phyloP scores from a whole-genome alignment of 495 filamentous ascomycete genomes.

The Hypoxylon fragiforme region DNA sequence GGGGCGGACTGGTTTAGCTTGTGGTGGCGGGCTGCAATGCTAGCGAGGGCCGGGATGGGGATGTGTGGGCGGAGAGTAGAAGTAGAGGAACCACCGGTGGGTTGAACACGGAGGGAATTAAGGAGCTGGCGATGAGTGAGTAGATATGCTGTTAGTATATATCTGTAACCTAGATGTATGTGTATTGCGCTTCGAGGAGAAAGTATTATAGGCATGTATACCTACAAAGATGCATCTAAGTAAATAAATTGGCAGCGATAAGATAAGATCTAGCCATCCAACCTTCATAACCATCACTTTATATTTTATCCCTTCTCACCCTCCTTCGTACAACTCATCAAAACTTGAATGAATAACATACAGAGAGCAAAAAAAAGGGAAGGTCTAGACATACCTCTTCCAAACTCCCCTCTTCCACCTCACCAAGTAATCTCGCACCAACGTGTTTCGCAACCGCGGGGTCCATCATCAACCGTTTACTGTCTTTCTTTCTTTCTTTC shows the following conservation, averaged over 20 bases:
- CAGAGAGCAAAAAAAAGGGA: too few species aligned
- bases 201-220: too few species aligned
- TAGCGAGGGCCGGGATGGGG: slow-evolving; percentile 47
- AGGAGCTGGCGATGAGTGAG: slow-evolving; percentile 40
- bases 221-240: too few species aligned
- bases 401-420: slow-evolving; percentile 66
- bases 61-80: slow-evolving; percentile 34
- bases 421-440: slow-evolving; percentile 65
- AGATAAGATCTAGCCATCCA: slow-evolving; percentile 30
- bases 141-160: neutral
- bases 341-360: neutral
- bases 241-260: too few species aligned
- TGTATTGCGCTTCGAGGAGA: too few species aligned
- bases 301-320: neutral
- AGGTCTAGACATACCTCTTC: slow-evolving; percentile 71
- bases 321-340: neutral
- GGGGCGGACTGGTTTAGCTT: slow-evolving; percentile 41
- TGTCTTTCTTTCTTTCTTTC: too few species aligned
- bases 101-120: slow-evolving; percentile 50
- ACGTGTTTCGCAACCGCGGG: slow-evolving; percentile 35
- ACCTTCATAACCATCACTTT: neutral
- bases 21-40: slow-evolving; percentile 43
- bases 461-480: slow-evolving; percentile 15
- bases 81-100: slow-evolving; percentile 18
- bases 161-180: neutral